Conservation (phyloP, 768 basidiomycete species). For the Ramaria sp. region DNA sequence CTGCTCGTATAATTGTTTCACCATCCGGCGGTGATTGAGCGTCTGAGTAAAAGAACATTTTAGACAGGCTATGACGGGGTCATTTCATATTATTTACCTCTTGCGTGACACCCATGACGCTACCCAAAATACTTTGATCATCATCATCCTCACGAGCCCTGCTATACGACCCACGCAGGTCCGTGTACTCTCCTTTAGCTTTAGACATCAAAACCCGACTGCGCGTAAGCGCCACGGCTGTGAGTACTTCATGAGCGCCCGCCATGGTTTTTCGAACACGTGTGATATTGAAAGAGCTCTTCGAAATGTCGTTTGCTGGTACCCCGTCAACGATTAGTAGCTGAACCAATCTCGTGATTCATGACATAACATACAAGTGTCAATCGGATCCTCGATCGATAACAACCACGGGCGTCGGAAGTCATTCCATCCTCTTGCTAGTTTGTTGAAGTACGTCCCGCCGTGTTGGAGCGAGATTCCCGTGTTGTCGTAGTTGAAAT, state of each 20-base stretch:
- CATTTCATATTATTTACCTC: slow-evolving; percentile 40
- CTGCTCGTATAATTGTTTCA: slow-evolving; percentile 58
- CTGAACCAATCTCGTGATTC: slow-evolving; percentile 1
- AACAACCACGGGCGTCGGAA: slow-evolving; percentile 45
- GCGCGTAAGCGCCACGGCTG: slow-evolving; percentile 57
- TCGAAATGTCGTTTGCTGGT: slow-evolving; percentile 87
- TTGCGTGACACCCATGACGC: slow-evolving; percentile 72
- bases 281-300: slow-evolving; percentile 73
- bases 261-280: slow-evolving; percentile 77
- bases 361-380: slow-evolving; percentile 50
- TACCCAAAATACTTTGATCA: slow-evolving; percentile 70
- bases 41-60: slow-evolving; percentile 37
- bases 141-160: slow-evolving; percentile 41
- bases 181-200: slow-evolving; percentile 36
- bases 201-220: slow-evolving; percentile 53
- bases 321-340: background rate
- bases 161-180: slow-evolving; percentile 22
- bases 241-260: slow-evolving; percentile 56
- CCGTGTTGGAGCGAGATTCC: slow-evolving; percentile 85
- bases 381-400: slow-evolving; percentile 90
- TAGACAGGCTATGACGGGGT: background rate
- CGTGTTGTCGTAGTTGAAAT: slow-evolving; percentile 85
- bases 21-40: slow-evolving; percentile 58
- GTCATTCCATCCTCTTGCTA: slow-evolving; percentile 71
- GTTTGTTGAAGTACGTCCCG: slow-evolving; percentile 83